Percentiles rank a stretch among this genome's conserved stretches.
phyloP scores from a whole-genome alignment of 2,329 filamentous ascomycete genomes.

The Clonostachys rhizophaga region DNA sequence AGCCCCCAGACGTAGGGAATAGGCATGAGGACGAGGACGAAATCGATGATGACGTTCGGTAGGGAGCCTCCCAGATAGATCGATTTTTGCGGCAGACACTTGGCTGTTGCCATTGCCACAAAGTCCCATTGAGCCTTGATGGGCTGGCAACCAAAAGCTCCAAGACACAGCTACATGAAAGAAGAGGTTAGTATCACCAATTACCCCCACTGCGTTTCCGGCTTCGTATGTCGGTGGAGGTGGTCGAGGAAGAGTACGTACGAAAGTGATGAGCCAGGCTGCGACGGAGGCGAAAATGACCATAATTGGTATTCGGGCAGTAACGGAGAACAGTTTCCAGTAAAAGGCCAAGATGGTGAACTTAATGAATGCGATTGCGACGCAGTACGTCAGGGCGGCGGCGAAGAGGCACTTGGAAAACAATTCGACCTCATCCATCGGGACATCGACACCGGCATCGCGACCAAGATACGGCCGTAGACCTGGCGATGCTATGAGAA shows the following conservation, averaged over 20 bases:
- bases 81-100: not conserved
- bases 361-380: not conserved
- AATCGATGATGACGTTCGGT: constrained; percentile 30
- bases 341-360: not conserved
- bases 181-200: not conserved
- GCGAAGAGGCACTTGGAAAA: not conserved
- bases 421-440: not conserved
- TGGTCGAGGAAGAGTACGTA: not conserved
- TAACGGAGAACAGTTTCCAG: not conserved
- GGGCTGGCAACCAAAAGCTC: constrained; percentile 2
- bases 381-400: not conserved
- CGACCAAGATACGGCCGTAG: not conserved
- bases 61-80: not conserved
- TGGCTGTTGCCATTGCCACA: not conserved
- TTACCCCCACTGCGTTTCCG: not conserved
- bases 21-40: constrained; percentile 36
- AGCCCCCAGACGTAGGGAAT: constrained; percentile 36
- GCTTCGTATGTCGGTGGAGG: not conserved
- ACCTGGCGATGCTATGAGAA: not conserved
- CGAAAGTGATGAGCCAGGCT: not conserved
- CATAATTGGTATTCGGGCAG: not conserved
- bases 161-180: not conserved
- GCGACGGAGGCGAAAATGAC: not conserved
- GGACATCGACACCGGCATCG: not conserved
- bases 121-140: not conserved